Conservation (phyloP, 768 basidiomycete genomes). For the Boletus rex-veris region DNA sequence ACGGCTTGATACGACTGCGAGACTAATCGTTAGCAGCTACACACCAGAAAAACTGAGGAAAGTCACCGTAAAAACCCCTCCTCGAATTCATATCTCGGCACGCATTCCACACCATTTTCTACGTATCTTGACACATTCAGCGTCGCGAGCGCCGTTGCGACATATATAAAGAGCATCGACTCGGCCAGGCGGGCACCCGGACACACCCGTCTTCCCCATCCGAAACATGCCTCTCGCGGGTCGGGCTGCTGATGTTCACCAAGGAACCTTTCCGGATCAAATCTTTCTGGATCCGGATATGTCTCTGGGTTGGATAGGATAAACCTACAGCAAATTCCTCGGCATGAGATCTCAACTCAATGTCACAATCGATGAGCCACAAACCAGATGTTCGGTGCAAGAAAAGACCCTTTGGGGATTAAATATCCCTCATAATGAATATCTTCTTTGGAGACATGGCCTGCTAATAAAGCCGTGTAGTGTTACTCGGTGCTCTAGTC, state of each 20-base stretch:
- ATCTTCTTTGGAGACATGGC: background rate
- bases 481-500: too few relatives aligned
- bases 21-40: background rate
- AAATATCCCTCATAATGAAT: background rate
- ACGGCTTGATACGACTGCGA: slow-evolving; percentile 3
- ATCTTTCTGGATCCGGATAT: too few relatives aligned
- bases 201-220: too few relatives aligned
- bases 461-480: background rate
- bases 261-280: too few relatives aligned
- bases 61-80: background rate
- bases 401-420: background rate
- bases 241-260: too few relatives aligned
- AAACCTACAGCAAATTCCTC: too few relatives aligned
- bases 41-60: background rate
- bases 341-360: too few relatives aligned
- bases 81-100: background rate
- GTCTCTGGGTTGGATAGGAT: too few relatives aligned
- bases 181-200: too few relatives aligned
- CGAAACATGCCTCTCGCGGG: too few relatives aligned
- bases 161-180: background rate
- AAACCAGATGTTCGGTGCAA: background rate
- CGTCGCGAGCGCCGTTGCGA: background rate
- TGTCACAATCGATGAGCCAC: background rate
- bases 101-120: background rate
- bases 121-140: background rate